Base-by-base conservation (phyloP, 305 asterid genomes). In the Striga hermonthica region DNA sequence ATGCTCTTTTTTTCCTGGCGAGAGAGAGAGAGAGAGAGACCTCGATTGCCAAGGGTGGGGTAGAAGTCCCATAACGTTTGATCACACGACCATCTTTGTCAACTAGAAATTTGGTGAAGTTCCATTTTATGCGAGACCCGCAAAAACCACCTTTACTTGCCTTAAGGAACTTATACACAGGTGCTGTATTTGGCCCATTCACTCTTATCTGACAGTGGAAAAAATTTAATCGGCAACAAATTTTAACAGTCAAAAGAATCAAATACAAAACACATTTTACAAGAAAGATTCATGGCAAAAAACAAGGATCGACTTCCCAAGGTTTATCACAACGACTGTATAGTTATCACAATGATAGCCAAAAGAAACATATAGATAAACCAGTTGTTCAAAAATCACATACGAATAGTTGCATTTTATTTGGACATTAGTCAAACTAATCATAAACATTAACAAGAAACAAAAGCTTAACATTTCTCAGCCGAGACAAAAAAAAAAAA, bases 71-170 rank as follows among this genome's bases (percentile, higher is more conserved):
- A 72, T 82, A 93, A 43, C 96, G 96, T 54, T 64, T 38, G 72
- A 88, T 76, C 35, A 83, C 96, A 47, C 58, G 78, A 11, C 98
- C 98, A 44, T 90, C 94, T 79, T 76, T 84, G 84, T 88, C 92
- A 28, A 93, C 89, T 59, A 93, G 71, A 75, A 93, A 93, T 75
- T 93, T 93, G 14, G 97, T 88, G 80, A 93, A 90, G 82, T 90
- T 93, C 98, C 97, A 93, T 67, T 88, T 90, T 78, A 88, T 88
- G 72, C 88, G 69, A 16, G 96, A 86, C 45, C 97, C 95, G 4
- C 76, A 80, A 57, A 70, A 68, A 10, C 94, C 79, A 31, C 88
- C 84, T 80, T 79, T 81, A 71, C 80, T 87, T 60, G 90, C 86
- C 81, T 90, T 90, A 13, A 93, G 90, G 81, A 84, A 90, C 58